These are phyloP conservation scores for Botrytis fabae DNA, from an alignment of 2,329 filamentous ascomycete species.

Conservation along the genomic window DNA sequence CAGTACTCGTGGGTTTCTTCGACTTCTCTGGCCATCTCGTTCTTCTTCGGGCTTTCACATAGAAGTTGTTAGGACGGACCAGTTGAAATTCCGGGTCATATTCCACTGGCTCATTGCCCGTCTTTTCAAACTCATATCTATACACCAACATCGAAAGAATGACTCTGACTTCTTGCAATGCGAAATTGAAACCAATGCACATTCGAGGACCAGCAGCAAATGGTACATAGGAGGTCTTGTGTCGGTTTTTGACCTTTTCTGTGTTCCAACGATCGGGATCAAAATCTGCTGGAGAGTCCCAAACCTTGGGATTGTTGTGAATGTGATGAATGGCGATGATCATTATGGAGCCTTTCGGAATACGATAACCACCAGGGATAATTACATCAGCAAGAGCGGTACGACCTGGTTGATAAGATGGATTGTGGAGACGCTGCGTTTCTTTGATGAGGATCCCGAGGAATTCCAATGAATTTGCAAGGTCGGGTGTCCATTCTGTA, in stretches of 20 bases:
- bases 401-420: constrained; percentile 50
- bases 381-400: constrained; percentile 47
- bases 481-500: constrained; percentile 41
- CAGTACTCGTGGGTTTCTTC: constrained; percentile 1
- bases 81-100: constrained; percentile 47
- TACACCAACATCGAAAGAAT: constrained; percentile 44
- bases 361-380: constrained; percentile 48
- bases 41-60: constrained; percentile 32
- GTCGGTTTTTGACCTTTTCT: constrained; percentile 27
- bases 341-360: constrained; percentile 42
- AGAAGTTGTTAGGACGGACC: constrained; percentile 45
- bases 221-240: constrained; percentile 40
- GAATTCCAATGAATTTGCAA: constrained; percentile 42
- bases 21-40: constrained; percentile 30
- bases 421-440: constrained; percentile 48
- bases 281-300: constrained; percentile 29
- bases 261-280: constrained; percentile 33
- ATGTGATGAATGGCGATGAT: constrained; percentile 32
- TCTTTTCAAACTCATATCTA: constrained; percentile 43
- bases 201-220: constrained; percentile 43
- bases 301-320: constrained; percentile 33
- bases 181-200: constrained; percentile 47
- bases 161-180: constrained; percentile 44
- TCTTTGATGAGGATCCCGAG: constrained; percentile 49
- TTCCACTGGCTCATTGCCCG: constrained; percentile 40